A percentile compares a stretch with the other conserved stretches of the same genome.
Conservation (phyloP, 305 asterid species). For the Ilex paraguariensis region DNA sequence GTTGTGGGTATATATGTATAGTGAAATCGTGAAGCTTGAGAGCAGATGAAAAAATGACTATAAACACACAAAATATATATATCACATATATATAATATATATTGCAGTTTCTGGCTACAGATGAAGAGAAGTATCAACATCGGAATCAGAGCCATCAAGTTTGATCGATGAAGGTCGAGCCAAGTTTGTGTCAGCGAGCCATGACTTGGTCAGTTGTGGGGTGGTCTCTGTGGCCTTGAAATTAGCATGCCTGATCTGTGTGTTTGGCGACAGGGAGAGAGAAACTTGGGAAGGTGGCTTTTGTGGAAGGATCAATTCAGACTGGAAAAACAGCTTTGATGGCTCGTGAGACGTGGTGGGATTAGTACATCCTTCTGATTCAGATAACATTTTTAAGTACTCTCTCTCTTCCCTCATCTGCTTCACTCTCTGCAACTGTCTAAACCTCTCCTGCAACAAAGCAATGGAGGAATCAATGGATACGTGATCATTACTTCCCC, state of each 20-base stretch:
- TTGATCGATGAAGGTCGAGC: conserved; percentile 5
- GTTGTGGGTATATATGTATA: no score
- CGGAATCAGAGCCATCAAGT: conserved; percentile 15
- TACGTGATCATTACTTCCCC: conserved; percentile 8
- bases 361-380: conserved; percentile 7
- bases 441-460: conserved; percentile 50
- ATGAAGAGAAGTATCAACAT: conserved; percentile 53
- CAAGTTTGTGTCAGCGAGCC: conserved; percentile 10
- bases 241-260: conserved; percentile 9
- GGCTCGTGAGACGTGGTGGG: conserved; percentile 8
- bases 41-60: no score
- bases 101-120: conserved; percentile 14
- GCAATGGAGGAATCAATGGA: conserved; percentile 33
- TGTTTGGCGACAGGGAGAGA: conserved; percentile 35
- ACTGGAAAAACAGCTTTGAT: background rate
- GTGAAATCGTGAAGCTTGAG: no score
- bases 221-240: conserved; percentile 7
- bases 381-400: conserved; percentile 20
- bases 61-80: no score
- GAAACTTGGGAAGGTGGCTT: conserved; percentile 34
- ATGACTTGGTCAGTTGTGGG: conserved; percentile 10
- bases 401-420: conserved; percentile 41
- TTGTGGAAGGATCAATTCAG: background rate
- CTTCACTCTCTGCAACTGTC: conserved; percentile 40
- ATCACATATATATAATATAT: no score